Evolutionary conservation across 2,329 filamentous ascomycete species (phyloP).

Genomic region (Xylaria digitata): DNA sequence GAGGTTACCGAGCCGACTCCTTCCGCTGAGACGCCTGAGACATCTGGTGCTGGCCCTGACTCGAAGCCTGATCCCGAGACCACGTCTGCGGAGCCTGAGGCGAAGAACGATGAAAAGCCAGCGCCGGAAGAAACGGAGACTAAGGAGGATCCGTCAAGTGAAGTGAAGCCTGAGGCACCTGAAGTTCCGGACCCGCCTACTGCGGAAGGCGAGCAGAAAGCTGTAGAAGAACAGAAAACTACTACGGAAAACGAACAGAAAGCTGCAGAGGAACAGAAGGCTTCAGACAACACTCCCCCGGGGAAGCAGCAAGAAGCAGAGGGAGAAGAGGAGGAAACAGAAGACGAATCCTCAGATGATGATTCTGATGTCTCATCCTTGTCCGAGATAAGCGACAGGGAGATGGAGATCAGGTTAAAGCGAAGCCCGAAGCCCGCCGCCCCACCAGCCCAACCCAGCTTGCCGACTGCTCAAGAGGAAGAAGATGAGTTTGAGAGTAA

Average conservation of each 20-base stretch:
- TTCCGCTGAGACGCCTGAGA: conserved; percentile 26
- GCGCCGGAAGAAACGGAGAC: conserved; percentile 9
- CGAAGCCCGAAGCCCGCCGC: no score
- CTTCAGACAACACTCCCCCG: neutral
- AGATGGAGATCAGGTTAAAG: conserved; percentile 52
- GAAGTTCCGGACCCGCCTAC: neutral
- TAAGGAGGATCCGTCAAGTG: neutral
- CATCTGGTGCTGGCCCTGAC: conserved; percentile 29
- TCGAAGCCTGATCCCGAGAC: neutral
- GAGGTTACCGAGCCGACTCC: conserved; percentile 47
- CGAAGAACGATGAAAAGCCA: conserved; percentile 21
- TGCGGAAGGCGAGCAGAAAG: conserved; percentile 22
- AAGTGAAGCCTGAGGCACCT: conserved; percentile 1
- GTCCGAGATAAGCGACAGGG: conserved; percentile 55
- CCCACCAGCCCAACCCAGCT: conserved; percentile 30
- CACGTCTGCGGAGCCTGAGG: neutral
- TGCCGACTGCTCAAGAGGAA: conserved; percentile 58
- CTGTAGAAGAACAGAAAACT: no score
- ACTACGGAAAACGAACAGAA: conserved; percentile 17
- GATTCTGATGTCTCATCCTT: conserved; percentile 51
- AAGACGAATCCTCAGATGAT: conserved; percentile 42
- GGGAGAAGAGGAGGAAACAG: conserved; percentile 39
- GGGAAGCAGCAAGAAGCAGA: no score
- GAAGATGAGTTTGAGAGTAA: conserved; percentile 66
- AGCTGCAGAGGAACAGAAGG: no score